phyloP scores from a whole-genome alignment of 768 basidiomycete species.

The Psilocybe subaeruginosa region DNA sequence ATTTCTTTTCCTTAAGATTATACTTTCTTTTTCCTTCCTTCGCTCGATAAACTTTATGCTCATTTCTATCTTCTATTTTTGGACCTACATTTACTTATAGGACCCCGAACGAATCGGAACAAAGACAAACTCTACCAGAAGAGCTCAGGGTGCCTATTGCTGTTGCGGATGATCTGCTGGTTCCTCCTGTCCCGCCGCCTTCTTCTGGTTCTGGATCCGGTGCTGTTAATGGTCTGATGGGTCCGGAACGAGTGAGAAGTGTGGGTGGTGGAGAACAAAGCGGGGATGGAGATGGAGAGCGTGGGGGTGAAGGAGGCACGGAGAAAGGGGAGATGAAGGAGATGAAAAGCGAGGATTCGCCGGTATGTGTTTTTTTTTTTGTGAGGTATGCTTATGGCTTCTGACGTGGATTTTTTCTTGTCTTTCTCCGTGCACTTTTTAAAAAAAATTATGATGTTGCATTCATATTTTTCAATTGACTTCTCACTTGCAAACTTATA shows the following conservation, averaged over 20 bases:
- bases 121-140: constrained; percentile 44
- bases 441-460: constrained; percentile 1
- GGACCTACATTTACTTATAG: constrained; percentile 32
- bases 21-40: background rate
- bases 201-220: background rate
- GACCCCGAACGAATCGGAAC: constrained; percentile 56
- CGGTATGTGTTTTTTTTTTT: constrained; percentile 27
- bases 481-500: constrained; percentile 11
- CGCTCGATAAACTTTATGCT: background rate
- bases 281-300: background rate
- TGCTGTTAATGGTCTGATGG: background rate
- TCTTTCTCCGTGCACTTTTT: constrained; percentile 10
- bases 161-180: constrained; percentile 61
- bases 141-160: constrained; percentile 64
- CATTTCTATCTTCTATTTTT: constrained; percentile 12
- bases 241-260: background rate
- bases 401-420: constrained; percentile 9
- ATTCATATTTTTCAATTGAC: background rate
- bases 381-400: background rate
- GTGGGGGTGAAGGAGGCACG: constrained; percentile 19
- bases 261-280: background rate
- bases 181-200: constrained; percentile 30
- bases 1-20: background rate
- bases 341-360: constrained; percentile 28
- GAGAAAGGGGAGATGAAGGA: constrained; percentile 17